Conservation (phyloP, 257 asterid species). For the Cruciata laevipes region DNA sequence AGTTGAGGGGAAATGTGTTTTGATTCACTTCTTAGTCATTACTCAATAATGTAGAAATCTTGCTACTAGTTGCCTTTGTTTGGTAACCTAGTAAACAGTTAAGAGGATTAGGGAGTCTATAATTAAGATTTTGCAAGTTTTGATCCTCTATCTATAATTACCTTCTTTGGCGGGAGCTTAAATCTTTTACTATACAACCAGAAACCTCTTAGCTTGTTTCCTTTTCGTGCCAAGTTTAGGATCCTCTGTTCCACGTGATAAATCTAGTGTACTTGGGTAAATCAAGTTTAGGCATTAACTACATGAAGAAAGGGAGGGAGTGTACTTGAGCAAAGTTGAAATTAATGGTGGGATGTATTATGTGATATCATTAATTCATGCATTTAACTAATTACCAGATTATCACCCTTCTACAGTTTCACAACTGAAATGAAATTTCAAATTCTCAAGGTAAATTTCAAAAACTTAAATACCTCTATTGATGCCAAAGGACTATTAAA, state of each 20-base stretch:
- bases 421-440: not conserved
- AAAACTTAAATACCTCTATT: slow-evolving; percentile 43
- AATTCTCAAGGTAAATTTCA: slow-evolving; percentile 1
- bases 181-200: not conserved
- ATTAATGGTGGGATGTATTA: not conserved
- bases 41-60: too few species aligned
- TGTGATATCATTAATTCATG: not conserved
- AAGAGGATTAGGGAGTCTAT: too few species aligned
- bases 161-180: not conserved
- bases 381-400: not conserved
- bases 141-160: too few species aligned
- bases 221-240: not conserved
- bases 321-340: too few species aligned
- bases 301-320: too few species aligned
- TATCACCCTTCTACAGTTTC: not conserved
- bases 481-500: slow-evolving; percentile 33
- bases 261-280: too few species aligned
- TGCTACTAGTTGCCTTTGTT: not conserved
- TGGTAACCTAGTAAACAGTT: too few species aligned
- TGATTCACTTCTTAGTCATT: too few species aligned
- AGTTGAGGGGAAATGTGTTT: too few species aligned
- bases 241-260: not conserved
- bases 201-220: not conserved
- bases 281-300: too few species aligned
- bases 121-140: too few species aligned